These are phyloP conservation scores for Botrytis sinoallii DNA, from an alignment of 2,329 filamentous ascomycete genomes.

Conservation along the genomic window DNA sequence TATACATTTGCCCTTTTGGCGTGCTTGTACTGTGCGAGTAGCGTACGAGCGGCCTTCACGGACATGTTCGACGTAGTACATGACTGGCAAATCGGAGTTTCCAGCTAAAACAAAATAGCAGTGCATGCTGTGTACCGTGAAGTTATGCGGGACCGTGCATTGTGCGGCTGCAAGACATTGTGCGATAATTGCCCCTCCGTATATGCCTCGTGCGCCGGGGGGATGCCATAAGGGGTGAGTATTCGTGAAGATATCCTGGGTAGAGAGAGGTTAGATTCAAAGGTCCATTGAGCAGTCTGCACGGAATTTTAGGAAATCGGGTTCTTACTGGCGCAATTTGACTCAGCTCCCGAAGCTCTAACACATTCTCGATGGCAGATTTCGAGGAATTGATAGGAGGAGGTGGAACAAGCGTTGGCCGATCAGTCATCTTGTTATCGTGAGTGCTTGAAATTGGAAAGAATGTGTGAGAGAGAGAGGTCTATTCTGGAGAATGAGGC, in stretches of 20 bases:
- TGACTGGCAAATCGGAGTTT: conserved; percentile 76
- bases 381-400: conserved; percentile 70
- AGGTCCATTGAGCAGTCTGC: background rate
- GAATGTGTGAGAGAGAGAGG: background rate
- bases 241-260: conserved; percentile 89
- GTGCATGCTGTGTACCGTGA: conserved; percentile 92
- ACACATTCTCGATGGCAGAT: conserved; percentile 81
- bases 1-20: conserved; percentile 83
- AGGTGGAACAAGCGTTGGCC: conserved; percentile 67
- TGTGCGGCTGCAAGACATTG: conserved; percentile 87
- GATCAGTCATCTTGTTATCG: conserved; percentile 33
- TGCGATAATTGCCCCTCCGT: conserved; percentile 88
- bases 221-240: conserved; percentile 90
- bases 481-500: background rate
- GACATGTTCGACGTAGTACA: conserved; percentile 94
- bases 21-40: conserved; percentile 92
- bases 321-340: conserved; percentile 68
- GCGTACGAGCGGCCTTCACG: conserved; percentile 86
- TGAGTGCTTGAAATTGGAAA: background rate
- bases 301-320: conserved; percentile 15
- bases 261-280: background rate
- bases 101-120: conserved; percentile 98
- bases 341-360: conserved; percentile 77
- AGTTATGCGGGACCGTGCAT: conserved; percentile 75
- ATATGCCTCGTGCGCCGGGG: conserved; percentile 86